A percentile compares a stretch with the other conserved stretches of the same genome.
phyloP scores from a whole-genome alignment of 164 flowering plant genomes.

The Chloranthus sessilifolius region DNA sequence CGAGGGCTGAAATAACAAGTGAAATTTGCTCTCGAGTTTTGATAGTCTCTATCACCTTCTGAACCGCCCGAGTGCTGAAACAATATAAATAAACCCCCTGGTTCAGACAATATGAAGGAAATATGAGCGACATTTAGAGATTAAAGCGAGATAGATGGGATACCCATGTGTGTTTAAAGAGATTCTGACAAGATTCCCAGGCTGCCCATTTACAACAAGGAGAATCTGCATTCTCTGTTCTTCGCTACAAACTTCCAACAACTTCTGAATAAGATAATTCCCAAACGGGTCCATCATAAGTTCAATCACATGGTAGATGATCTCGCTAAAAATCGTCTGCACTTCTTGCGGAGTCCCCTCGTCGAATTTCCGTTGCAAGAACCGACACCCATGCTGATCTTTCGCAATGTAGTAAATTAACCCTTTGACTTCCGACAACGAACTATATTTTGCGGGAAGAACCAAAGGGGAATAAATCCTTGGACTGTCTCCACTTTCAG shows the following conservation, averaged over 20 bases:
- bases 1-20: slow-evolving; percentile 41
- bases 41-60: slow-evolving; percentile 71
- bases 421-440: slow-evolving; percentile 41
- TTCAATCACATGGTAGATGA: slow-evolving; percentile 58
- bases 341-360: slow-evolving; percentile 48
- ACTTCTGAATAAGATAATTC: slow-evolving; percentile 83
- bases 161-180: slow-evolving; percentile 84
- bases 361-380: slow-evolving; percentile 58
- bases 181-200: slow-evolving; percentile 57
- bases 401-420: slow-evolving; percentile 51
- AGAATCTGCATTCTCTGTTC: slow-evolving; percentile 63
- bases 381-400: slow-evolving; percentile 80
- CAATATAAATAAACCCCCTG: neutral
- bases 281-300: slow-evolving; percentile 87
- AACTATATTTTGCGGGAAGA: slow-evolving; percentile 23
- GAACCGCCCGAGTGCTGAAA: slow-evolving; percentile 81
- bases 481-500: slow-evolving; percentile 16
- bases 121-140: neutral
- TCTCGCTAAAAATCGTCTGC: slow-evolving; percentile 49
- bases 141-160: neutral
- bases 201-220: slow-evolving; percentile 33
- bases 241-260: slow-evolving; percentile 69
- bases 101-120: neutral
- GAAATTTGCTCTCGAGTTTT: slow-evolving; percentile 54
- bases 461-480: slow-evolving; percentile 13